Evolutionary conservation across 768 basidiomycete genomes (phyloP).

Genomic region (Ramaria sp.): DNA sequence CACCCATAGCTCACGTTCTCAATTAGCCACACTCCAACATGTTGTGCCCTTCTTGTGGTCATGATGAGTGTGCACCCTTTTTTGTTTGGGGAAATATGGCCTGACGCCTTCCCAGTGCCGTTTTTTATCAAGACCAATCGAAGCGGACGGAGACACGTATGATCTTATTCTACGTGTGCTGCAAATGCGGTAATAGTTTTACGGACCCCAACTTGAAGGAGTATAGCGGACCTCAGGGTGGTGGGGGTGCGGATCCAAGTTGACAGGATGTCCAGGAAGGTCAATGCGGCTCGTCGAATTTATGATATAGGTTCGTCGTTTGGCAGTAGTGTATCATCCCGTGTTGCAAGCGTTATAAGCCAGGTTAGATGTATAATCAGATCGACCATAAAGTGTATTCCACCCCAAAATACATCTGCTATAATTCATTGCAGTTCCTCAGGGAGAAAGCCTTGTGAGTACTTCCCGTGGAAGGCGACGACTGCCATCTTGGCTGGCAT

Average conservation of each 20-base stretch:
- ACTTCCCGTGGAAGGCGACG: too few species aligned
- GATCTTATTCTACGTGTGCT: constrained; percentile 88
- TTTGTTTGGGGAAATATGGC: constrained; percentile 2
- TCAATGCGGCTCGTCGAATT: too few species aligned
- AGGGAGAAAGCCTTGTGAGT: too few species aligned
- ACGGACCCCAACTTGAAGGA: constrained; percentile 55
- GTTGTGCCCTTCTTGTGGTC: constrained; percentile 68
- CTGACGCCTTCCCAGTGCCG: constrained; percentile 46
- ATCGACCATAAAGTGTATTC: too few species aligned
- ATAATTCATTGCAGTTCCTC: too few species aligned
- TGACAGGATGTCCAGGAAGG: too few species aligned
- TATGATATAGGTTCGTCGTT: too few species aligned
- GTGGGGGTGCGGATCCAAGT: not conserved
- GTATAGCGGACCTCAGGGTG: constrained; percentile 19
- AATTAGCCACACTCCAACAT: constrained; percentile 74
- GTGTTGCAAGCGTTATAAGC: too few species aligned
- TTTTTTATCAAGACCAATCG: constrained; percentile 94
- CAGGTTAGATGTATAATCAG: too few species aligned
- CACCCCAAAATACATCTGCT: too few species aligned
- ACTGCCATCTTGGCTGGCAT: too few species aligned
- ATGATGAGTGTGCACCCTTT: constrained; percentile 59
- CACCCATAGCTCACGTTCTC: not conserved
- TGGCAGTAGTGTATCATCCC: too few species aligned
- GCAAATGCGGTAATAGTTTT: constrained; percentile 69
- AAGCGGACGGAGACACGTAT: constrained; percentile 93